Evolutionary conservation across 2,329 filamentous ascomycete genomes (phyloP), one percentile per base, ranked within the genome.

Genomic region (Ascochyta clinopodiicola): DNA sequence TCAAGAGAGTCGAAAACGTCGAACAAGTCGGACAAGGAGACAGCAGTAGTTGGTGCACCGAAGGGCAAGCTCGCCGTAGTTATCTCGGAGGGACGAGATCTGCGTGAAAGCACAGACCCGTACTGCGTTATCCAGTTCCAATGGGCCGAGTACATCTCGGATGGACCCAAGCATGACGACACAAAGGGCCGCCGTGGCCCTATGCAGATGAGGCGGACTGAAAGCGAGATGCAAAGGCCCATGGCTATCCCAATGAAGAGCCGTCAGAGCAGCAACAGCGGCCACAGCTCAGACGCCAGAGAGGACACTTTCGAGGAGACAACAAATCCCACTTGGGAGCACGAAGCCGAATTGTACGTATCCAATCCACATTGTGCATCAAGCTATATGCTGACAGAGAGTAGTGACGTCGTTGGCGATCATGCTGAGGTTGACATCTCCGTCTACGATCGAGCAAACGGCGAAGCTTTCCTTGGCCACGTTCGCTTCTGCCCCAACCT

Each of bases 201-300:
- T 19, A 78, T 82, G 50, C 75, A 80, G 22, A 83, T 82, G 69
- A 85, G 82, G 67, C 84, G 89, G 53, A 87, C 89, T 59, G 89
- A 88, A 54, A 95, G 91, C 71, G 92, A 96, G 66, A 89, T 88
- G 27, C 91, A 92, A 25, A 86, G 89, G 47, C 85, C 92, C 15
- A 94, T 97, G 88, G 91, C 92, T 29, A 98, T 99, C 63, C 95
- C 95, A 1, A 97, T 98, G 92, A 88, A 89, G 69, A 98, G 93
- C 75, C 88, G 95, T 51, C 95, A 98, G 74, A 98, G 94, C 78
- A 98, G 94, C 79, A 93, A 94, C 78, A 96, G 93, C 51, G 96
- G 94, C 89, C 61, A 83, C 85, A 96, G 64, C 67, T 81, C 80
- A 58, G 80, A 82, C 51, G 68, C 73, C 0, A 64, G 65, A 59